Percentiles rank a stretch among this genome's conserved stretches.
These are phyloP conservation scores for Incumbomyces delicatus DNA, from an alignment of 2,329 filamentous ascomycete species.

Conservation along the genomic window DNA sequence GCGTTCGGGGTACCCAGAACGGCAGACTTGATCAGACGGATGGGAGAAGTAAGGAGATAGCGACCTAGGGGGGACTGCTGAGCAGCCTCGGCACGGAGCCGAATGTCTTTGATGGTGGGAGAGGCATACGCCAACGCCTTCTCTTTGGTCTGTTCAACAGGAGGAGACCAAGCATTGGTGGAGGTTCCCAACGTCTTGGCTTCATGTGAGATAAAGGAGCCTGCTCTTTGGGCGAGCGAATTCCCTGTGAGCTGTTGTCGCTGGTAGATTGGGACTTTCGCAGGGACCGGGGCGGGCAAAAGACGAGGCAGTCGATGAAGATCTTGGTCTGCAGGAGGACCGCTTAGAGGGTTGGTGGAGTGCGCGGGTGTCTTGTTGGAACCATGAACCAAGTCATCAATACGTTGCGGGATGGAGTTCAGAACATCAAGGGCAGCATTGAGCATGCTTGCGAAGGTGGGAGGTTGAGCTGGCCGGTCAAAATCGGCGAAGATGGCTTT, in stretches of 20 bases:
- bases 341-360: constrained; percentile 34
- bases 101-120: background rate
- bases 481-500: constrained; percentile 80
- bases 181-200: constrained; percentile 13
- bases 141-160: constrained; percentile 27
- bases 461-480: constrained; percentile 61
- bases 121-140: constrained; percentile 11
- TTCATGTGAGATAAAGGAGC: constrained; percentile 1
- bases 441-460: constrained; percentile 73
- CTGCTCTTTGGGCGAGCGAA: background rate
- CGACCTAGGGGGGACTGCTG: constrained; percentile 42
- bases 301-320: constrained; percentile 42
- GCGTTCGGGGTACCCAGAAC: constrained; percentile 67
- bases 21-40: constrained; percentile 52
- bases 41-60: constrained; percentile 61
- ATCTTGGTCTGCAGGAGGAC: constrained; percentile 17
- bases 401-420: constrained; percentile 55
- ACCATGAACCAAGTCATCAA: constrained; percentile 40
- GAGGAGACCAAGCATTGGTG: constrained; percentile 31
- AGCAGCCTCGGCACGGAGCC: constrained; percentile 5
- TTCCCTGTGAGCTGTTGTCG: background rate
- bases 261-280: constrained; percentile 10
- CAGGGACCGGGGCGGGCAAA: constrained; percentile 35
- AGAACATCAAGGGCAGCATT: constrained; percentile 60
- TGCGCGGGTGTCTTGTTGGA: constrained; percentile 21